Evolutionary conservation across 2,329 filamentous ascomycete species (phyloP), one percentile per base, ranked within the genome.

Genomic region (Ploettnerulaceae sp.): DNA sequence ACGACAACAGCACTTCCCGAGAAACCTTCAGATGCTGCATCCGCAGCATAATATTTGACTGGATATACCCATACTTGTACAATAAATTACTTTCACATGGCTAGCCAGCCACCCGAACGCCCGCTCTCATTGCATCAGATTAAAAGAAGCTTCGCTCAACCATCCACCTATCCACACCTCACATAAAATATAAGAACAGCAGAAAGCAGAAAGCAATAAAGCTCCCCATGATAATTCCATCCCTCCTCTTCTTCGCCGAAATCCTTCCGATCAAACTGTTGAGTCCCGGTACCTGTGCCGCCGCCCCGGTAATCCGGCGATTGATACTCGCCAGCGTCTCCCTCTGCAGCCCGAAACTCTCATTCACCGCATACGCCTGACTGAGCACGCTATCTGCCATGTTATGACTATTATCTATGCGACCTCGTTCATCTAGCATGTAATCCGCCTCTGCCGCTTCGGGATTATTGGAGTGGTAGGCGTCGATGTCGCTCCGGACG

Each of bases 331-430:
- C 79, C 52, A 98, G 69, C 20, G 85, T 91, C 72, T 97, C 90
- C 51, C 90, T 76, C 73, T 98, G 93, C 46, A 89, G 62, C 11
- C 79, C 75, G 65, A 98, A 97, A 66, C 76, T 90, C 70, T 97
- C 89, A 64, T 95, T 94, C 43, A 97, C 89, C 8, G 91, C 90
- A 69, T 98, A 98, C 6, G 93, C 93, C 71, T 97, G 93, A 64
- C 85, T 90, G 49, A 98, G 74, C 25, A 98, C 89, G 53, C 80
- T 86, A 66, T 98, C 93, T 37, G 89, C 84, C 73, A 95, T 82
- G 57, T 81, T 85, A 68, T 97, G 86, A 61, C 87, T 94, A 64
- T 89, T 84, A 64, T 98, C 93, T 62, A 98, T 81, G 54, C 86
- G 79, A 52, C 75, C 72, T 41, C 93, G 79, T 75, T 98, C 93